Conservation (phyloP, 2,329 filamentous ascomycete species). For the Talaromyces rugulosus region DNA sequence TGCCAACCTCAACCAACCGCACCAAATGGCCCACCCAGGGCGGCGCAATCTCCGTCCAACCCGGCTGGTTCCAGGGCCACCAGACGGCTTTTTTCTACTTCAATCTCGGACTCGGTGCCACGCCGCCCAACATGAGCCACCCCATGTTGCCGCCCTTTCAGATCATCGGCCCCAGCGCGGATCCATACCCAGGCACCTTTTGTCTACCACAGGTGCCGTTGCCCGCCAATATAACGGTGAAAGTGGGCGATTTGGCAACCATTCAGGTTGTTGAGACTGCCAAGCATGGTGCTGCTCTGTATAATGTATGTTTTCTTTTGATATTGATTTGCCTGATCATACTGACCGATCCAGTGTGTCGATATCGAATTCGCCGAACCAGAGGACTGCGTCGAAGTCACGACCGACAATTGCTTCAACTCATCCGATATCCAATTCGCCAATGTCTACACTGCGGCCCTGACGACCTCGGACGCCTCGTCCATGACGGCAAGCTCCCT, state of each 20-base stretch:
- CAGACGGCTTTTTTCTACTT: constrained; percentile 77
- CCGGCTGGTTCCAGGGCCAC: constrained; percentile 94
- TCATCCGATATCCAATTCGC: constrained; percentile 72
- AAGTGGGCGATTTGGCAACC: constrained; percentile 81
- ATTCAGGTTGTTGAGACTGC: constrained; percentile 84
- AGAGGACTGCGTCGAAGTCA: constrained; percentile 70
- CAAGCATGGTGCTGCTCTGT: constrained; percentile 76
- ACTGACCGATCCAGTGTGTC: constrained; percentile 63
- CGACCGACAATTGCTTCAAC: constrained; percentile 83
- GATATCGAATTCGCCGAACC: constrained; percentile 89
- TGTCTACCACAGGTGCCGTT: constrained; percentile 87
- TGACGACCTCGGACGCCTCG: constrained; percentile 22
- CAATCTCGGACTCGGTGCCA: constrained; percentile 81
- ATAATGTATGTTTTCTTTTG: constrained; percentile 57
- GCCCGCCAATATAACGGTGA: constrained; percentile 65
- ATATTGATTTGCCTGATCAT: background rate
- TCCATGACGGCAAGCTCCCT: constrained; percentile 1
- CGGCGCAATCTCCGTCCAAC: constrained; percentile 84
- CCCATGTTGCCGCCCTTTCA: constrained; percentile 77
- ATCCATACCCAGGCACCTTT: constrained; percentile 81
- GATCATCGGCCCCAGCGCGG: constrained; percentile 74
- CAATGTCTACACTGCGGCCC: constrained; percentile 57
- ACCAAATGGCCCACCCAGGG: constrained; percentile 88
- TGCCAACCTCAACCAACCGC: constrained; percentile 71
- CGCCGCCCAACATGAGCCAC: constrained; percentile 82